Percentiles rank a stretch among this genome's conserved stretches.
phyloP scores from a whole-genome alignment of 441 rosid species.

The Populus hybrid region DNA sequence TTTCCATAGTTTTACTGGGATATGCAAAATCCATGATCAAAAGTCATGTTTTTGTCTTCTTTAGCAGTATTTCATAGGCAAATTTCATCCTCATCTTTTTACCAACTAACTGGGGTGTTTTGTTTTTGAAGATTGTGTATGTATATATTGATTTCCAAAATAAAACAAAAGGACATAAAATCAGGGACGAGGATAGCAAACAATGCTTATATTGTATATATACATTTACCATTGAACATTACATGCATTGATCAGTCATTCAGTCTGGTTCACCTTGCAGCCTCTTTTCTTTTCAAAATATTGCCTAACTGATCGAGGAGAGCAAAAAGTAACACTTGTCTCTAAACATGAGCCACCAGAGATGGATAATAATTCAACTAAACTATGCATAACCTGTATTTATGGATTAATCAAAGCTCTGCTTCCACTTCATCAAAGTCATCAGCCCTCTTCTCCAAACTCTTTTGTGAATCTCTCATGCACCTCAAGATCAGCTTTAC shows the following conservation, averaged over 20 bases:
- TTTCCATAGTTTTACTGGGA: too few species aligned
- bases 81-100: too few species aligned
- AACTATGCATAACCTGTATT: neutral
- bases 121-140: too few species aligned
- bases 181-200: neutral
- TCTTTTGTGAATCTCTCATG: constrained; percentile 95
- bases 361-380: neutral
- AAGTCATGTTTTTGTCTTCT: too few species aligned
- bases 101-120: too few species aligned
- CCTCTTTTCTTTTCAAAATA: neutral
- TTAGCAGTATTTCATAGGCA: too few species aligned
- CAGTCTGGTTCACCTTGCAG: neutral
- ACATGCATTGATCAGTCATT: neutral
- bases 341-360: neutral
- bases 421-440: constrained; percentile 1
- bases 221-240: neutral
- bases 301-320: neutral
- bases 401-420: neutral
- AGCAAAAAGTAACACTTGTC: neutral
- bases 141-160: too few species aligned
- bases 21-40: too few species aligned
- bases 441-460: constrained; percentile 95
- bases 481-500: constrained; percentile 87
- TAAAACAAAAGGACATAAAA: too few species aligned
- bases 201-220: neutral